Conservation (phyloP, 768 basidiomycete genomes). For the Tylopilus vinaceipallidus region DNA sequence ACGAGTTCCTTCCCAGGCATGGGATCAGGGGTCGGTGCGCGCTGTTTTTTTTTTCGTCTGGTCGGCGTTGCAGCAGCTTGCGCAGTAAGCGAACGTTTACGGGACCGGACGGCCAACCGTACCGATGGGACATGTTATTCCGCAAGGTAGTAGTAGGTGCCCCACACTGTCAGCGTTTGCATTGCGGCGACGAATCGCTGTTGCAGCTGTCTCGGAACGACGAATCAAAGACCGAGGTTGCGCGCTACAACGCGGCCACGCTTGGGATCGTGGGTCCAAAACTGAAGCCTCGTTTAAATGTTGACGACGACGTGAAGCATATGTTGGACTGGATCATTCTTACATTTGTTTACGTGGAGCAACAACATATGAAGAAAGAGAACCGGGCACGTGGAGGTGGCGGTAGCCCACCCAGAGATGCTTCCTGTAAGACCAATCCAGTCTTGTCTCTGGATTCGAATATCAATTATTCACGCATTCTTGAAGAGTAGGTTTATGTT, state of each 20-base stretch:
- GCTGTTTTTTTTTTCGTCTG: neutral
- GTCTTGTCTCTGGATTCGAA: too few species aligned
- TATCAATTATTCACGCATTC: too few species aligned
- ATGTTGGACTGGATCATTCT: conserved; percentile 27
- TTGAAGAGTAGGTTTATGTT: too few species aligned
- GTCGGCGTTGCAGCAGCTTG: neutral
- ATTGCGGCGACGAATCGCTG: neutral
- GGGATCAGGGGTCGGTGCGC: conserved; percentile 19
- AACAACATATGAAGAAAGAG: conserved; percentile 19
- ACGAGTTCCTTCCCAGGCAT: conserved; percentile 18
- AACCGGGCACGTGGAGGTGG: too few species aligned
- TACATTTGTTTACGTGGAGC: conserved; percentile 29
- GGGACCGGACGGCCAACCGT: conserved; percentile 32
- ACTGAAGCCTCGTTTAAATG: conserved; percentile 13
- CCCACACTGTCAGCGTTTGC: too few species aligned
- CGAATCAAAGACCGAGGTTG: conserved; percentile 6
- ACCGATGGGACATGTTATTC: conserved; percentile 29
- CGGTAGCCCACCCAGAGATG: too few species aligned
- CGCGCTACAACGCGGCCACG: conserved; percentile 20
- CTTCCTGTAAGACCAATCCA: too few species aligned
- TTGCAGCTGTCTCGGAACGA: conserved; percentile 20
- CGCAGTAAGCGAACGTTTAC: conserved; percentile 25
- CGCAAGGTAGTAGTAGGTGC: conserved; percentile 12
- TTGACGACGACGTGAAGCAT: conserved; percentile 13
- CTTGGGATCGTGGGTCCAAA: conserved; percentile 13